Evolutionary conservation across 352 stramenopile species (phyloP), one percentile per base, ranked within the genome.

Genomic region (Phytopythium litorale): DNA sequence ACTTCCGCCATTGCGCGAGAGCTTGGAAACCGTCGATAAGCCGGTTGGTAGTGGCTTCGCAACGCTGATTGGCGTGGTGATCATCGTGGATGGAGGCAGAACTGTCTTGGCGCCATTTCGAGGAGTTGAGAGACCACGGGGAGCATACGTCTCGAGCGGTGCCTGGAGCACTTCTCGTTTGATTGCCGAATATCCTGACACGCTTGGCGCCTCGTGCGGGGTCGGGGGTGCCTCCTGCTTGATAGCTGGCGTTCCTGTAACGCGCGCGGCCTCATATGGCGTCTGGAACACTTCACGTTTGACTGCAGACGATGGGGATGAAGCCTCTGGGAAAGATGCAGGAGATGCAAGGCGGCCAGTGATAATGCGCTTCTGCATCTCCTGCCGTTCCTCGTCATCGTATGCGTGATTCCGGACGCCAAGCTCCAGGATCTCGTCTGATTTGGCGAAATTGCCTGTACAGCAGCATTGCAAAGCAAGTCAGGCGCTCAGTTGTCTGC

Each of bases 381-480:
- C 54, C 7, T 84, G 63, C 63, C 80, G 80, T 40, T 87, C 65
- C 19, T 48, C 52, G 8, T 68, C 45, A 7, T 67, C 72, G 28
- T 79, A 59, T 9, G 73, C 77, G 30, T 73, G 68, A 57, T 86
- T 77, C 12, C 71, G 56, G 16, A 90, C 76, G 19, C 73, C 81
- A 16, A 76, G 56, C 33, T 81, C 70, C 21, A 90, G 45, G 62
- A 90, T 75, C 45, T 87, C 77, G 51, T 90, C 69, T 0, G 77
- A 73, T 32, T 68, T 62, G n/a, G 76, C 60, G n/a, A 72, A 57
- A 54, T 90, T 88, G 7, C 69, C 79, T 73, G 32, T 6, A 38
- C 21, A 60, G 18, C 16, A 32, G 12, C 50, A 56, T 56, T 25
- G 4, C 21, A 52, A 12, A 52, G 18, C 5, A 21, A 18, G 19